Percentiles rank a stretch among this genome's conserved stretches.
These are phyloP conservation scores for Trichodelitschia bisporula DNA, from an alignment of 495 filamentous ascomycete genomes.

Conservation along the genomic window DNA sequence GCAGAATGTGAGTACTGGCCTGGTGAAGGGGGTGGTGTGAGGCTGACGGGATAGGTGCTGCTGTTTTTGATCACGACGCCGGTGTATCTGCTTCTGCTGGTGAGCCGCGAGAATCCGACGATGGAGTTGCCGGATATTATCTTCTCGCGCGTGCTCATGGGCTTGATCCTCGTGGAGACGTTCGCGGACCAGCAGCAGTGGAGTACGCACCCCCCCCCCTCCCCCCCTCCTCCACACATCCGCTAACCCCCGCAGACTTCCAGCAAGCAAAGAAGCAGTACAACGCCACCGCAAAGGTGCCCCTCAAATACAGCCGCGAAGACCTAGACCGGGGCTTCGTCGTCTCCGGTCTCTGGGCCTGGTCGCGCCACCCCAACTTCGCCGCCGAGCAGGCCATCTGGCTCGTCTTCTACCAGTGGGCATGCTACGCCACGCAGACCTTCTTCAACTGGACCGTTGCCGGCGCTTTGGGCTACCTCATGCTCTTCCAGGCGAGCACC, in stretches of 20 bases:
- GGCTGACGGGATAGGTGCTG: conserved; percentile 19
- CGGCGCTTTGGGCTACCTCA: conserved; percentile 43
- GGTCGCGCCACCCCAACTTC: conserved; percentile 83
- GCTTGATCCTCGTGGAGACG: conserved; percentile 46
- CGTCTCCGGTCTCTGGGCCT: conserved; percentile 63
- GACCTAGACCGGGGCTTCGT: conserved; percentile 86
- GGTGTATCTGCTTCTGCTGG: conserved; percentile 53
- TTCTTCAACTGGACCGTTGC: conserved; percentile 54
- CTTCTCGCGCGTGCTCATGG: conserved; percentile 41
- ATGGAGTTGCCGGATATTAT: conserved; percentile 33
- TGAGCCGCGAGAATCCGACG: conserved; percentile 18
- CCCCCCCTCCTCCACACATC: conserved; percentile 2
- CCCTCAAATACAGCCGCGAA: conserved; percentile 27
- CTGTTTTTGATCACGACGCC: conserved; percentile 56
- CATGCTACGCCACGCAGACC: conserved; percentile 40
- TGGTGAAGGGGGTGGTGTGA: background rate
- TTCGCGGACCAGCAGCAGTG: conserved; percentile 89
- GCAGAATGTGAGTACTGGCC: conserved; percentile 37
- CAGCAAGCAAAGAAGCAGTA: conserved; percentile 61
- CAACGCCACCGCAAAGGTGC: conserved; percentile 41
- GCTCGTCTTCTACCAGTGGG: conserved; percentile 71
- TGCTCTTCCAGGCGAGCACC: conserved; percentile 74
- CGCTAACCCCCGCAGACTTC: conserved; percentile 25
- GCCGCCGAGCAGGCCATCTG: conserved; percentile 80
- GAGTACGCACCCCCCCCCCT: conserved; percentile 22